Conservation (phyloP, 2,329 filamentous ascomycete genomes). For the Pezicula radicicola region DNA sequence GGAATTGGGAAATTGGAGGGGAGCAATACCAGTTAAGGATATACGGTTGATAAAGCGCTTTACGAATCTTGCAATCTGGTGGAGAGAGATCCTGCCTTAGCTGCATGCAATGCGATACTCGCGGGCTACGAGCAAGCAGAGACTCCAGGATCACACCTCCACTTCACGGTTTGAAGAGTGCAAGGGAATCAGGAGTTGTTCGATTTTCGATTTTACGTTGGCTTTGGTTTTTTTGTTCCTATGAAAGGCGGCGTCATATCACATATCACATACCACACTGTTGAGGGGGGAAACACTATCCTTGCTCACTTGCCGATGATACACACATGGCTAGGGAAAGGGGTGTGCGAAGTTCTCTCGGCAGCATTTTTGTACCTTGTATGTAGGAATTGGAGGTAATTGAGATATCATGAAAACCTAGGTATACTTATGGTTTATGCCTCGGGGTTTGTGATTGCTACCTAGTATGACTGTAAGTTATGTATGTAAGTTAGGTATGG, state of each 20-base stretch:
- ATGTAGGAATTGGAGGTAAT: conserved; percentile 27
- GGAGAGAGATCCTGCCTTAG: too few relatives aligned
- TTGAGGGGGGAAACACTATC: not conserved
- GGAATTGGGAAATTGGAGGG: conserved; percentile 5
- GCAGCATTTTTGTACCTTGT: not conserved
- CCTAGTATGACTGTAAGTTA: too few relatives aligned
- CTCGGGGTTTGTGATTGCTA: too few relatives aligned
- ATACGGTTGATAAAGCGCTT: not conserved
- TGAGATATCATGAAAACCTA: conserved; percentile 21
- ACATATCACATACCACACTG: not conserved
- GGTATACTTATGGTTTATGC: too few relatives aligned
- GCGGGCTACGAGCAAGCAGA: conserved; percentile 32
- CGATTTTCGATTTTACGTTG: conserved; percentile 28
- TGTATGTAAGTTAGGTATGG: too few relatives aligned
- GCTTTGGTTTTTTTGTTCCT: conserved; percentile 15
- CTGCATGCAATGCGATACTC: conserved; percentile 26
- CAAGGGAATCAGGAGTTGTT: conserved; percentile 28
- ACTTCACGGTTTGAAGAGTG: too few relatives aligned
- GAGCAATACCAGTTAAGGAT: conserved; percentile 7
- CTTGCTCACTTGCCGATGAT: not conserved
- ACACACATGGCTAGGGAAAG: not conserved
- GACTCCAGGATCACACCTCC: not conserved
- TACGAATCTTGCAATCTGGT: too few relatives aligned
- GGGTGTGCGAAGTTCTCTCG: too few relatives aligned
- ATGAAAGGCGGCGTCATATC: not conserved